phyloP scores from a whole-genome alignment of 495 filamentous ascomycete species.

The Neurospora sp. region DNA sequence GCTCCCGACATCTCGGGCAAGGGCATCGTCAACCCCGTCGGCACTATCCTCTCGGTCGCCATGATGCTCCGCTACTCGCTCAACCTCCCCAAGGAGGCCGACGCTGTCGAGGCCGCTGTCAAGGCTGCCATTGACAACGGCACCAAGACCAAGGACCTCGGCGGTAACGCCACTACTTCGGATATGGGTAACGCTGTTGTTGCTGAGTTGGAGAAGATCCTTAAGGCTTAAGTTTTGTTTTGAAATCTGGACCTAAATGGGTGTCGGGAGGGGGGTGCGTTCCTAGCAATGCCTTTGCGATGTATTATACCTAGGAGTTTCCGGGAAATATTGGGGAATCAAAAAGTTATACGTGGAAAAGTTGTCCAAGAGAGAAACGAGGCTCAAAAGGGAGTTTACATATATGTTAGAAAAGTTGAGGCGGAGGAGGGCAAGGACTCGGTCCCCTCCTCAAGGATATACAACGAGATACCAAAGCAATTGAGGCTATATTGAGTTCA shows the following conservation, averaged over 20 bases:
- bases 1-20: slow-evolving; percentile 73
- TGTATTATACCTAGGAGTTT: neutral
- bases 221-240: slow-evolving; percentile 23
- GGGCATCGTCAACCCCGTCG: slow-evolving; percentile 79
- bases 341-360: neutral
- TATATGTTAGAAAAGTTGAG: neutral
- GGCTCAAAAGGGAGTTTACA: neutral
- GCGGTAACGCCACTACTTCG: slow-evolving; percentile 58
- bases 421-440: neutral
- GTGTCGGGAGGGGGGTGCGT: neutral
- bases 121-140: slow-evolving; percentile 64
- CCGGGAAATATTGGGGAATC: neutral
- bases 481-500: neutral
- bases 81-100: slow-evolving; percentile 60
- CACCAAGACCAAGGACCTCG: slow-evolving; percentile 68
- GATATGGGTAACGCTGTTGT: slow-evolving; percentile 79
- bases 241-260: neutral
- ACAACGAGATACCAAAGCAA: neutral
- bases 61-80: slow-evolving; percentile 92
- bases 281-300: neutral
- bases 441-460: neutral
- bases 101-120: slow-evolving; percentile 70
- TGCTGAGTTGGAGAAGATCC: slow-evolving; percentile 50
- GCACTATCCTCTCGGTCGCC: slow-evolving; percentile 76
- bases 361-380: neutral